Evolutionary conservation across 2,329 filamentous ascomycete species (phyloP), one percentile per base, ranked within the genome.

Genomic region (Hirsutella thompsonii): DNA sequence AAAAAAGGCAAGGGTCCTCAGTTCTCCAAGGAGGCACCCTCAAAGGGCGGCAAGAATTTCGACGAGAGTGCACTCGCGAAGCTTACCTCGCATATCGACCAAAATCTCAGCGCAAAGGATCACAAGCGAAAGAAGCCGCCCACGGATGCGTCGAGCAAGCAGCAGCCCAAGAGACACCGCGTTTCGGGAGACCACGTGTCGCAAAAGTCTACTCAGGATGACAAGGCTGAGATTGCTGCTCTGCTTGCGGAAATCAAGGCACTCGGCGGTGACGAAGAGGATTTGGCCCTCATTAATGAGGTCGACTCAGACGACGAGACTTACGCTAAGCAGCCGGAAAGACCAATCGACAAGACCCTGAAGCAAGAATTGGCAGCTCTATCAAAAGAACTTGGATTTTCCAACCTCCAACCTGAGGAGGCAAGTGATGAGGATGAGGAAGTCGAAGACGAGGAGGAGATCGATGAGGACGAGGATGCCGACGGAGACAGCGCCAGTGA

Each of bases 241-340:
- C 61, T 83, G 4, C 60, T 83, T 8, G 69, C 75, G 42, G 79
- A 83, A 52, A 83, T 83, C 46, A 66, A 69, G 47, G 75, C 74
- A 13, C 62, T 83, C 2, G 79, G 78, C 3, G 79, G 79, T 13
- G 76, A 80, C 40, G 74, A 82, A 55, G 67, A 75, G 34, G 79
- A 83, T 47, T 55, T 80, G 35, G 71, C 75, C 29, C 67, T 83
- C 28, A 69, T 83, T 40, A 71, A 68, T 34, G 74, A 71, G 44
- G 60, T 65, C 11, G 60, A 64, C 28, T 68, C 64, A 4, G 62
- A 64, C 16, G 61, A 65, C 42, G 60, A 63, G 39, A 59, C 55
- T 18, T 51, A 54, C 34, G 48, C 45, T n/a, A 52, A 55, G 35
- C 54, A 48, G 29, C 49, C 51, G 28, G 58, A 58, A 37, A 56